Evolutionary conservation across 1,284 basidiomycete genomes (phyloP).

Genomic region (Schizopora paradoxa): DNA sequence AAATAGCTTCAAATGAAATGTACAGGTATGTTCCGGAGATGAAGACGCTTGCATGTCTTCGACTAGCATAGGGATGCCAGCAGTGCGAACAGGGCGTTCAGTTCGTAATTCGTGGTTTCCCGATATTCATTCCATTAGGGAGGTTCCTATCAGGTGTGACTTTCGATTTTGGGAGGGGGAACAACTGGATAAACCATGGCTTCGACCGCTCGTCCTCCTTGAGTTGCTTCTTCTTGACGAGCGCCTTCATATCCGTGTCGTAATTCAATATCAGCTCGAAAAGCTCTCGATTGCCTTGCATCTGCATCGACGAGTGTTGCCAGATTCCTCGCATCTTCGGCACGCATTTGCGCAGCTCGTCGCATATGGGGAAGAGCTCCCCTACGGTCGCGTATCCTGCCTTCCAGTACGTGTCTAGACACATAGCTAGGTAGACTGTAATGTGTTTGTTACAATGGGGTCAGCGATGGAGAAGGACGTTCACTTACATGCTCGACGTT

Average conservation of each 20-base stretch:
- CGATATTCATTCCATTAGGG: no score
- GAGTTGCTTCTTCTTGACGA: constrained; percentile 10
- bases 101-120: no score
- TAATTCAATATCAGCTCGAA: constrained; percentile 7
- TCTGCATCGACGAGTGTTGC: constrained; percentile 22
- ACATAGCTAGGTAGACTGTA: constrained; percentile 2
- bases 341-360: not conserved
- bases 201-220: no score
- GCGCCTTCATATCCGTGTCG: constrained; percentile 13
- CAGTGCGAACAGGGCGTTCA: no score
- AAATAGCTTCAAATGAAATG: no score
- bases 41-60: no score
- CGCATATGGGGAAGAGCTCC: constrained; percentile 1
- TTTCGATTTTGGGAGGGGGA: no score
- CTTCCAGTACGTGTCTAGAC: constrained; percentile 3
- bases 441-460: not conserved
- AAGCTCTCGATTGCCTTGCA: constrained; percentile 8
- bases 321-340: constrained; percentile 25
- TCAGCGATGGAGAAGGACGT: not conserved
- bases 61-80: no score
- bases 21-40: no score
- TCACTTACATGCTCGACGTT: constrained; percentile 13
- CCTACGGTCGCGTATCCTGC: not conserved
- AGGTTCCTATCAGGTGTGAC: no score
- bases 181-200: no score